phyloP scores from a whole-genome alignment of 305 asterid genomes.

The Solanum chacoense region DNA sequence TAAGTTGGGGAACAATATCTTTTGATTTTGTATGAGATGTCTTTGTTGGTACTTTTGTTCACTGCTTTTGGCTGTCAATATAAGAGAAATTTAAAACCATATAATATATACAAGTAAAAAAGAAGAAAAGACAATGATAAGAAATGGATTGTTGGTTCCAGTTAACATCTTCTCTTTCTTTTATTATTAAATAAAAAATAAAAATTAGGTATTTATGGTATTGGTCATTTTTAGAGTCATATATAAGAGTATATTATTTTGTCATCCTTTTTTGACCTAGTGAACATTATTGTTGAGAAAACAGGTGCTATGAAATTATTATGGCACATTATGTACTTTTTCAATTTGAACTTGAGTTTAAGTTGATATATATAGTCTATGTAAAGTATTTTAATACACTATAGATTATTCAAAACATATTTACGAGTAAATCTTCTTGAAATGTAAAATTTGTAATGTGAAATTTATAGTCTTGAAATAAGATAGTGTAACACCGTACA shows the following conservation, averaged over 20 bases:
- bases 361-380: neutral
- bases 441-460: neutral
- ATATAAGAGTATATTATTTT: neutral
- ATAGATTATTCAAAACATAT: neutral
- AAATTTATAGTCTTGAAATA: neutral
- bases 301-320: neutral
- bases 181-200: neutral
- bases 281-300: neutral
- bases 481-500: neutral
- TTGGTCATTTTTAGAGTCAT: neutral
- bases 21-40: constrained; percentile 28
- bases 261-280: constrained; percentile 14
- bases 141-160: constrained; percentile 34
- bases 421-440: neutral
- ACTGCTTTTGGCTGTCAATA: constrained; percentile 18
- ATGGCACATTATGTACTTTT: neutral
- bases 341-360: neutral
- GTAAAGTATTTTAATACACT: neutral
- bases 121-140: constrained; percentile 15
- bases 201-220: neutral
- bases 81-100: constrained; percentile 20
- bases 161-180: constrained; percentile 22
- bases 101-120: constrained; percentile 9
- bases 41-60: constrained; percentile 21
- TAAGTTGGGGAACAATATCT: constrained; percentile 32